Evolutionary conservation across 2,329 filamentous ascomycete genomes (phyloP).

Genomic region (Cercospora sesami): DNA sequence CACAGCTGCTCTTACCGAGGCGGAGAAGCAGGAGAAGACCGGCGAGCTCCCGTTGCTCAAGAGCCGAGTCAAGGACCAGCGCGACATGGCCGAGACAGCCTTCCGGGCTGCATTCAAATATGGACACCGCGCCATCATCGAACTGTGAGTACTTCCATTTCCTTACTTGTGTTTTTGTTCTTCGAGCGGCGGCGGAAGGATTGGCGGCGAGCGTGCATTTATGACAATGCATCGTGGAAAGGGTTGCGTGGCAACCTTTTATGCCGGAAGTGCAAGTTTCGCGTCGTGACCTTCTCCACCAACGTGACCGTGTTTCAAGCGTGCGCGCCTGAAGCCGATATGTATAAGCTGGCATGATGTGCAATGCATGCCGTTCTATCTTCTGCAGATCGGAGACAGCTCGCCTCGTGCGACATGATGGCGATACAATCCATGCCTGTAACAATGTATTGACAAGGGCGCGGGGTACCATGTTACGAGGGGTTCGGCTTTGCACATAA

Average conservation of each 20-base stretch:
- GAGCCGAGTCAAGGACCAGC: conserved; percentile 58
- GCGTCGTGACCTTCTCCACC: background rate
- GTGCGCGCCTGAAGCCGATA: background rate
- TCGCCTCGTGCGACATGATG: background rate
- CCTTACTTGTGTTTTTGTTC: conserved; percentile 6
- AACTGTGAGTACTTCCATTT: conserved; percentile 40
- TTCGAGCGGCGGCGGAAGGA: conserved; percentile 9
- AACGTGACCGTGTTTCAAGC: background rate
- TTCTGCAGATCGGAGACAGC: background rate
- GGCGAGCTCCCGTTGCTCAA: conserved; percentile 57
- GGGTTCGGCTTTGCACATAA: background rate
- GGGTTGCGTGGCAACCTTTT: background rate
- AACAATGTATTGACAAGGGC: background rate
- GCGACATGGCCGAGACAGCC: conserved; percentile 57
- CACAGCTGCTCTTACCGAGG: conserved; percentile 56
- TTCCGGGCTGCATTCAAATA: conserved; percentile 48
- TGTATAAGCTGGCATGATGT: background rate
- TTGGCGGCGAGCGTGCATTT: background rate
- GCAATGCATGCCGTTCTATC: background rate
- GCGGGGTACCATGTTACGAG: background rate
- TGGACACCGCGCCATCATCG: conserved; percentile 50
- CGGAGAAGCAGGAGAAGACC: conserved; percentile 58
- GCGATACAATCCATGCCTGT: background rate
- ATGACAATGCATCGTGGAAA: background rate
- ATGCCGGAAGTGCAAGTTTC: background rate